A percentile compares a stretch with the other conserved stretches of the same genome.
phyloP scores from a whole-genome alignment of 1,284 basidiomycete species.

The Paramarasmius palmivorus region DNA sequence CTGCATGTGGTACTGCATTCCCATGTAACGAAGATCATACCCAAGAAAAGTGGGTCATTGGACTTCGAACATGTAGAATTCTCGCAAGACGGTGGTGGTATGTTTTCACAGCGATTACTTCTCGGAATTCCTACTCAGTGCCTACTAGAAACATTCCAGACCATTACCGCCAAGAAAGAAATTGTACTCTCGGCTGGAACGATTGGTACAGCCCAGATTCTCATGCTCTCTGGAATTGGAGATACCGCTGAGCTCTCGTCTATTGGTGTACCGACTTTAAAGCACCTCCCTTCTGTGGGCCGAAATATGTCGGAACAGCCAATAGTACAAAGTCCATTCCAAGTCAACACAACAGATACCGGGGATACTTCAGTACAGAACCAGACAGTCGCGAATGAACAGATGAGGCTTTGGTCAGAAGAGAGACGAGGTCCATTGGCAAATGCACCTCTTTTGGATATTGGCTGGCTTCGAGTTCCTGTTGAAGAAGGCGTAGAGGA shows the following conservation, averaged over 20 bases:
- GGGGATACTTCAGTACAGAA: conserved; percentile 20
- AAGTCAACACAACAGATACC: conserved; percentile 22
- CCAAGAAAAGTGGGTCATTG: background rate
- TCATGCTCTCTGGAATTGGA: conserved; percentile 34
- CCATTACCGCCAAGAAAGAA: conserved; percentile 19
- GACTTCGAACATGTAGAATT: conserved; percentile 6
- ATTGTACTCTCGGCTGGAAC: conserved; percentile 26
- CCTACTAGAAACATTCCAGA: background rate
- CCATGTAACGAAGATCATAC: conserved; percentile 17
- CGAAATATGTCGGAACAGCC: conserved; percentile 37
- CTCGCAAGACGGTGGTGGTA: conserved; percentile 20
- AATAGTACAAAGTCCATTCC: conserved; percentile 19
- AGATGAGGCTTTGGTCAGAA: conserved; percentile 20
- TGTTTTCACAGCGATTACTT: conserved; percentile 24
- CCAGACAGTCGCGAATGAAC: conserved; percentile 12
- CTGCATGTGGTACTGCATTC: conserved; percentile 22
- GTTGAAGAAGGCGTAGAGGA: conserved; percentile 15
- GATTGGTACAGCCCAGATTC: conserved; percentile 25
- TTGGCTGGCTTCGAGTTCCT: conserved; percentile 24
- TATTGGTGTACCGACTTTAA: conserved; percentile 25
- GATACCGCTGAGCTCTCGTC: conserved; percentile 21
- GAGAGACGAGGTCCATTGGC: conserved; percentile 23
- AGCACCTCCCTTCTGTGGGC: conserved; percentile 30
- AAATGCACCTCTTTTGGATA: conserved; percentile 17
- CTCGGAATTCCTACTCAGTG: background rate